These are phyloP conservation scores for Ambrosia artemisiifolia DNA, from an alignment of 129 eudicot species.

Conservation along the genomic window DNA sequence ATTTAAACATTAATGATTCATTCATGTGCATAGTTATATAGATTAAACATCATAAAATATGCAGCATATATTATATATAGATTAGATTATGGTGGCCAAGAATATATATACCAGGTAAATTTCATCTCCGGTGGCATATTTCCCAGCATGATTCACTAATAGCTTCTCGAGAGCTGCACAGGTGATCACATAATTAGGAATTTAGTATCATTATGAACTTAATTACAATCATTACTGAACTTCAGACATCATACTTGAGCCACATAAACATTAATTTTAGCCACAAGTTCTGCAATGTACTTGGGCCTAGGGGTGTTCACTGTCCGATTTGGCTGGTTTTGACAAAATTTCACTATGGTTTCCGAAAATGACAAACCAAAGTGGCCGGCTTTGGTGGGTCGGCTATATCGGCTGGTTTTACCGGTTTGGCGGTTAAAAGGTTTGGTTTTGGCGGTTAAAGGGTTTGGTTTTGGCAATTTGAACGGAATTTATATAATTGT, in stretches of 20 bases:
- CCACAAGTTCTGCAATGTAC: too few relatives aligned
- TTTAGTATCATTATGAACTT: neutral
- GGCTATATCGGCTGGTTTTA: too few relatives aligned
- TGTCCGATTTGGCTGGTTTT: too few relatives aligned
- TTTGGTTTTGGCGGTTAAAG: too few relatives aligned
- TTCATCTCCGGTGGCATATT: constrained; percentile 81
- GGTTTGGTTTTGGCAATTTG: too few relatives aligned
- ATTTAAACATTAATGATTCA: neutral
- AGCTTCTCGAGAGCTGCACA: constrained; percentile 74
- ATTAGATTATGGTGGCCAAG: constrained; percentile 1
- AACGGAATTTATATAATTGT: too few relatives aligned
- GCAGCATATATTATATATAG: neutral
- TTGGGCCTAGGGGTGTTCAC: too few relatives aligned
- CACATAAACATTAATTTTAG: too few relatives aligned
- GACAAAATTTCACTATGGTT: too few relatives aligned
- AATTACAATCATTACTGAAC: neutral
- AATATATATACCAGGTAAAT: constrained; percentile 54
- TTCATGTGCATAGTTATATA: neutral
- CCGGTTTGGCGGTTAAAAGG: too few relatives aligned
- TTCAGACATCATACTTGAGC: neutral
- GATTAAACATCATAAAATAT: neutral
- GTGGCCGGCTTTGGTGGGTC: too few relatives aligned
- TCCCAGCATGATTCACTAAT: constrained; percentile 55
- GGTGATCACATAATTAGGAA: neutral
- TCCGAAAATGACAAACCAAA: too few relatives aligned